A percentile compares a stretch with the other conserved stretches of the same genome.
Evolutionary conservation across 768 basidiomycete genomes (phyloP).

Genomic region (Kwoniella bestiolae): DNA sequence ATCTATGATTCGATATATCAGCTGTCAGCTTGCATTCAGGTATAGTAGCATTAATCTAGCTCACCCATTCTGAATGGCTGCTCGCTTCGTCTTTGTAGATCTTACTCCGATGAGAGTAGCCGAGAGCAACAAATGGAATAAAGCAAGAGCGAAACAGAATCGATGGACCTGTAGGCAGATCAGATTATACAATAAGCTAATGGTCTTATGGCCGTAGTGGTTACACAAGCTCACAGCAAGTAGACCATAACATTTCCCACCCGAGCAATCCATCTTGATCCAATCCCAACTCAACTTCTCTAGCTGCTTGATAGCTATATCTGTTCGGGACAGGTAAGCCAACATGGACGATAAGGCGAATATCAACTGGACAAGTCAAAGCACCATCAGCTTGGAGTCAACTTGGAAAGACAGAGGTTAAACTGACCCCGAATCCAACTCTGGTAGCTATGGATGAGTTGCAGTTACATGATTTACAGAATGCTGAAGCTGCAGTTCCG

Average conservation of each 20-base stretch:
- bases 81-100: slow-evolving; percentile 88
- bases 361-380: slow-evolving; percentile 68
- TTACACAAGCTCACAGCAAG: slow-evolving; percentile 71
- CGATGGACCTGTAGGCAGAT: slow-evolving; percentile 74
- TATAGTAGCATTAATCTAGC: slow-evolving; percentile 29
- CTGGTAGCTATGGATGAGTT: slow-evolving; percentile 98
- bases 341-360: slow-evolving; percentile 93
- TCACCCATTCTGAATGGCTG: slow-evolving; percentile 95
- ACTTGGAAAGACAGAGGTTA: not conserved
- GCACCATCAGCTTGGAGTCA: not conserved
- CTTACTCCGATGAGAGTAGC: slow-evolving; percentile 79
- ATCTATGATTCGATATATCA: slow-evolving; percentile 61
- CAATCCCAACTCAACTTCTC: slow-evolving; percentile 95
- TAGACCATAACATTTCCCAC: slow-evolving; percentile 93
- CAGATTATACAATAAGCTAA: not conserved
- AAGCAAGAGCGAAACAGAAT: slow-evolving; percentile 89
- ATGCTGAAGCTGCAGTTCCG: slow-evolving; percentile 76
- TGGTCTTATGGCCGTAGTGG: not conserved
- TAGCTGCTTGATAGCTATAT: slow-evolving; percentile 79
- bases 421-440: slow-evolving; percentile 85
- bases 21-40: not conserved
- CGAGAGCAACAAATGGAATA: slow-evolving; percentile 85
- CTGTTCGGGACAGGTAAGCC: slow-evolving; percentile 95
- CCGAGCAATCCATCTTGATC: slow-evolving; percentile 95
- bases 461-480: slow-evolving; percentile 98